Conservation (phyloP, 306 rosid genomes). For the Dryas drummondii region DNA sequence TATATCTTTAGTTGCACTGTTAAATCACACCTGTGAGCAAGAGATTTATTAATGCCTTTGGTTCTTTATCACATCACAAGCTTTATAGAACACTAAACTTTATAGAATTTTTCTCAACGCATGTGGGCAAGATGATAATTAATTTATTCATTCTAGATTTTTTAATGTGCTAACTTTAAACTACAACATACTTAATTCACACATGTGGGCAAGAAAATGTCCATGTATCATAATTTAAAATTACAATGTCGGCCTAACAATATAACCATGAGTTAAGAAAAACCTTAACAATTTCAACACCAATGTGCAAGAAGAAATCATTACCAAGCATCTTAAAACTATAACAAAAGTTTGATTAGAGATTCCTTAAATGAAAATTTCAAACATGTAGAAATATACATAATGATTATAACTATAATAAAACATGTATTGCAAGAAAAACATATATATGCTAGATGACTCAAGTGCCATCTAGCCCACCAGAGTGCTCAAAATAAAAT, state of each 20-base stretch:
- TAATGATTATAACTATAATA: no score
- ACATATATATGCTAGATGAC: neutral
- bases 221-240: no score
- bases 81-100: neutral
- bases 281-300: neutral
- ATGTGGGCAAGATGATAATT: conserved; percentile 1
- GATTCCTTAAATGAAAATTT: neutral
- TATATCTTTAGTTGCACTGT: neutral
- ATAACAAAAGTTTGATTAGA: neutral
- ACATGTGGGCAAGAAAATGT: no score
- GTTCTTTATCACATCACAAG: conserved; percentile 1
- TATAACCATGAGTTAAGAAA: neutral
- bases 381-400: neutral
- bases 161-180: neutral
- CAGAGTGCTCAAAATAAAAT: no score
- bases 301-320: neutral
- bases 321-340: neutral
- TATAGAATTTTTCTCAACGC: neutral
- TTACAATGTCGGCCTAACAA: neutral
- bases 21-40: neutral
- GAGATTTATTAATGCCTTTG: neutral
- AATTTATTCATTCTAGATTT: neutral
- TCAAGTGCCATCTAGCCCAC: neutral
- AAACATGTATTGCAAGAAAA: neutral
- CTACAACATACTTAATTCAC: no score